These are phyloP conservation scores for Aspergillus aculeatinus DNA, from an alignment of 2,329 filamentous ascomycete species.

Conservation along the genomic window DNA sequence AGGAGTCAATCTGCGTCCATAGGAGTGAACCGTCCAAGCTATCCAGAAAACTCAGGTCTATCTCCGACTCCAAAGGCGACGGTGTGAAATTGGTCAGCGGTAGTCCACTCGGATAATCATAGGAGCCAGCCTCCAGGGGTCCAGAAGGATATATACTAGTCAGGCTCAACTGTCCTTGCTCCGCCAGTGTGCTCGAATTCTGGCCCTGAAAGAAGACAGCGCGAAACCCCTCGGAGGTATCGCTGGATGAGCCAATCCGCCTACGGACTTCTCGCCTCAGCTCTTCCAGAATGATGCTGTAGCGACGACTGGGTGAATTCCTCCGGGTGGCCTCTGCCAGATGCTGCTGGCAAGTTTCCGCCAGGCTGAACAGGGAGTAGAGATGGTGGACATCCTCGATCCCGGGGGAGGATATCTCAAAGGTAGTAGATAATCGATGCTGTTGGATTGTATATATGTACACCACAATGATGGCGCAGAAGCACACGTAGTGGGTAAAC, in stretches of 20 bases:
- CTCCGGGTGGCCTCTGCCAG: constrained; percentile 48
- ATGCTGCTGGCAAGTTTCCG: constrained; percentile 47
- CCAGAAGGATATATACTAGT: constrained; percentile 6
- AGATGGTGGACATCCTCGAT: constrained; percentile 23
- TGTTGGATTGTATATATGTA: constrained; percentile 47
- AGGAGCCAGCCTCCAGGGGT: constrained; percentile 15
- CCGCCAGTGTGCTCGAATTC: background rate
- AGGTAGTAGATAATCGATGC: constrained; percentile 25
- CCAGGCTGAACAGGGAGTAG: constrained; percentile 41
- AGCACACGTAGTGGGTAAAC: constrained; percentile 47
- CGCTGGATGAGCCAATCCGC: constrained; percentile 24
- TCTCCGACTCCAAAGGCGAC: constrained; percentile 20
- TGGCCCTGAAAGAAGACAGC: constrained; percentile 1
- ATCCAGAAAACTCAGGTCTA: constrained; percentile 32
- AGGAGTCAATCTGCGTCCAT: constrained; percentile 42
- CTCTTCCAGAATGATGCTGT: constrained; percentile 51
- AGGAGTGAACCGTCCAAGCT: constrained; percentile 39
- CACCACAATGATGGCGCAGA: constrained; percentile 43
- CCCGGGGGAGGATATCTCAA: constrained; percentile 18
- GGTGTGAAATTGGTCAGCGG: constrained; percentile 21
- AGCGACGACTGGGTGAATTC: constrained; percentile 49
- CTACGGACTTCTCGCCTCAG: constrained; percentile 44
- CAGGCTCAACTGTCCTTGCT: constrained; percentile 7
- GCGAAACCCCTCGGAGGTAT: background rate
- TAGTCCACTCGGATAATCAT: constrained; percentile 21